phyloP scores from a whole-genome alignment of 2,329 filamentous ascomycete species.

The Sporothrix phasma region DNA sequence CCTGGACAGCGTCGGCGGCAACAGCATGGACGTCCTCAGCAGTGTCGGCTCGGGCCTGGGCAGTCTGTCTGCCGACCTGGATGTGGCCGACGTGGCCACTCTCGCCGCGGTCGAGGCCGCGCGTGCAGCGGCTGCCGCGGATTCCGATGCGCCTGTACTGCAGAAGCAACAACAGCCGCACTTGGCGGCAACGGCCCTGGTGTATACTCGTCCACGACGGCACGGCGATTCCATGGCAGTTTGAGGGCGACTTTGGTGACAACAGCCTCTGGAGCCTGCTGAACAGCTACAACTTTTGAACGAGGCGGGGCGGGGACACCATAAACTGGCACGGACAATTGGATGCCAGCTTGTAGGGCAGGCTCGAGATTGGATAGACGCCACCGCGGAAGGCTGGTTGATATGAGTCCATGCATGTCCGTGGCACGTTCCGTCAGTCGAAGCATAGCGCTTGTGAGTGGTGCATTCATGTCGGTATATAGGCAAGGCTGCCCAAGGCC shows the following conservation, averaged over 20 bases:
- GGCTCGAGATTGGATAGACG: not conserved
- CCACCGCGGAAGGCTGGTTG: not conserved
- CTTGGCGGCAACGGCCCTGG: not conserved
- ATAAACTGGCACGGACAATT: too few species aligned
- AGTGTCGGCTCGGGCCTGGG: not conserved
- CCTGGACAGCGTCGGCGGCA: not conserved
- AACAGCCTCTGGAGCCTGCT: constrained; percentile 48
- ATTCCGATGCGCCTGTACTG: not conserved
- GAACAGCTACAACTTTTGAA: constrained; percentile 35
- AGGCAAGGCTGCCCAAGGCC: too few species aligned
- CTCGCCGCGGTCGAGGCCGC: not conserved
- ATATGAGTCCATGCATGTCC: not conserved
- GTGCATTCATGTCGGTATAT: too few species aligned
- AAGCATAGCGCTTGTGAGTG: too few species aligned
- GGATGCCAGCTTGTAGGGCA: too few species aligned
- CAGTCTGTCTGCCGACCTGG: not conserved
- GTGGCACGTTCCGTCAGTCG: too few species aligned
- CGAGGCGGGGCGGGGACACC: not conserved
- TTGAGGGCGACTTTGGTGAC: constrained; percentile 44
- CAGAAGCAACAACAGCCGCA: not conserved
- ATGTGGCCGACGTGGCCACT: not conserved
- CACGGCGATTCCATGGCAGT: constrained; percentile 32
- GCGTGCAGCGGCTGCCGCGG: not conserved
- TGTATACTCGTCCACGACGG: constrained; percentile 8
- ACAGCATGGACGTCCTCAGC: not conserved